Percentiles rank a stretch among this genome's conserved stretches.
Evolutionary conservation across 225 moss, liverwort and hornwort genomes (phyloP).

Genomic region (Ulota crispa): DNA sequence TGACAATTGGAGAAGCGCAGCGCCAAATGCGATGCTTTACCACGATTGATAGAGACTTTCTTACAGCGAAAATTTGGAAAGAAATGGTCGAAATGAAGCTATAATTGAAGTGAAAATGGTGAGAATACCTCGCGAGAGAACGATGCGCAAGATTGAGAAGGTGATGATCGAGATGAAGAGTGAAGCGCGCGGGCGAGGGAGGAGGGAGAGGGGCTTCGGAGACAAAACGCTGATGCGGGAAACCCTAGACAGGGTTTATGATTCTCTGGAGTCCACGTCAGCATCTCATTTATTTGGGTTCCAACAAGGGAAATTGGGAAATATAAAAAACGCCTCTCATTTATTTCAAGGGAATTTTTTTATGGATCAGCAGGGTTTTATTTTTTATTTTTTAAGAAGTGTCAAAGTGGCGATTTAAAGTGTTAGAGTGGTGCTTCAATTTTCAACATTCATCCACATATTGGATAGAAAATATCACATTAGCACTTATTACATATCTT

Average conservation of each 20-base stretch:
- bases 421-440: no score
- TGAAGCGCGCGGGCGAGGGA: not conserved
- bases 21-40: not conserved
- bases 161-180: not conserved
- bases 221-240: not conserved
- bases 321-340: no score
- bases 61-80: not conserved
- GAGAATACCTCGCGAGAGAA: not conserved
- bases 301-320: no score
- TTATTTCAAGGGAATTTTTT: no score
- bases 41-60: not conserved
- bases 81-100: not conserved
- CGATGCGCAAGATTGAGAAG: not conserved
- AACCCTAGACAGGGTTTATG: slow-evolving; percentile 36
- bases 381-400: no score
- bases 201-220: not conserved
- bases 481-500: no score
- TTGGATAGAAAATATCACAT: no score
- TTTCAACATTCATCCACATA: no score
- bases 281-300: not conserved
- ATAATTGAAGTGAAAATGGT: not conserved
- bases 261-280: not conserved
- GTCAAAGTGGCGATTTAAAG: no score
- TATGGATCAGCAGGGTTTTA: no score
- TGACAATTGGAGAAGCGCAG: not conserved